A percentile compares a stretch with the other conserved stretches of the same genome.
Evolutionary conservation across 148 eudicot genomes (phyloP).

Genomic region (Vaccinium vitisidaea): DNA sequence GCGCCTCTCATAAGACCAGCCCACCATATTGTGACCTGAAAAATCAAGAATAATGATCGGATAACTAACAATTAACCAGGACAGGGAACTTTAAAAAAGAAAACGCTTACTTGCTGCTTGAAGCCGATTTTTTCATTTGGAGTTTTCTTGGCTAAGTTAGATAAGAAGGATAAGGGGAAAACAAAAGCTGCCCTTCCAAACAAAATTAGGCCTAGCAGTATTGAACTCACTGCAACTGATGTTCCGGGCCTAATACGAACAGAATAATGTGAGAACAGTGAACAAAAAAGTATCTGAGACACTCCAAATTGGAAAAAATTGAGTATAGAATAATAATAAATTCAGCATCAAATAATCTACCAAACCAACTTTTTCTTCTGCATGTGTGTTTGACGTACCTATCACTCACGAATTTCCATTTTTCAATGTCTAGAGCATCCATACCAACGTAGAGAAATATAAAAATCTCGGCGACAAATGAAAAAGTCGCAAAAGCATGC

Average conservation of each 20-base stretch:
- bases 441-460: slow-evolving; percentile 38
- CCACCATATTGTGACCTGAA: slow-evolving; percentile 90
- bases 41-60: not conserved
- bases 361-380: not conserved
- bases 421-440: slow-evolving; percentile 74
- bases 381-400: slow-evolving; percentile 38
- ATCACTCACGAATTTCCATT: slow-evolving; percentile 68
- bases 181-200: slow-evolving; percentile 88
- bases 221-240: slow-evolving; percentile 68
- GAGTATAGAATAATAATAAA: not conserved
- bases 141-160: slow-evolving; percentile 53
- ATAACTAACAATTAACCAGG: not conserved
- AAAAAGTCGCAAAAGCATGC: slow-evolving; percentile 86
- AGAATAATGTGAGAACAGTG: slow-evolving; percentile 8
- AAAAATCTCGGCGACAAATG: slow-evolving; percentile 74
- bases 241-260: slow-evolving; percentile 20
- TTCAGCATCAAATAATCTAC: not conserved
- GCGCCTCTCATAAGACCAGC: slow-evolving; percentile 37
- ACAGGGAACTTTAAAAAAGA: not conserved
- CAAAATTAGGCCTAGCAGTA: slow-evolving; percentile 66
- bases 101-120: slow-evolving; percentile 63
- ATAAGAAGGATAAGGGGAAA: slow-evolving; percentile 74
- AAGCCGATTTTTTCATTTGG: slow-evolving; percentile 43
- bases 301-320: not conserved
- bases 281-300: not conserved